Evolutionary conservation across 371 early-diverging fungal genomes (phyloP).

Genomic region (Rhizopus sp.): DNA sequence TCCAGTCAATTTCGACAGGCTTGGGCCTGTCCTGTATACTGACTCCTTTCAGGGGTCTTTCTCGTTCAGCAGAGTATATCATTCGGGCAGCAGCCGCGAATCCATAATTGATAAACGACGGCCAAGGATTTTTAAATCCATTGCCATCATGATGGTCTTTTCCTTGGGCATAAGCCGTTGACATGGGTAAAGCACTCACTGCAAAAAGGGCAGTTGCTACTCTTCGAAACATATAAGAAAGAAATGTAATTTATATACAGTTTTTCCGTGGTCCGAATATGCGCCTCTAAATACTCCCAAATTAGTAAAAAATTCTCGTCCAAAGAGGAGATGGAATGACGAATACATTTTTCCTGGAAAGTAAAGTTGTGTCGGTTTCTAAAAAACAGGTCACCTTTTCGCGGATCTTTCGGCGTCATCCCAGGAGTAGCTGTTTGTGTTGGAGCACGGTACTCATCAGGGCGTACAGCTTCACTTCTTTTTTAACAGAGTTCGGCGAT

Average conservation of each 20-base stretch:
- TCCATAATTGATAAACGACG: slow-evolving; percentile 18
- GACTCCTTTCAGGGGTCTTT: neutral
- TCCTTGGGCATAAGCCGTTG: slow-evolving; percentile 14
- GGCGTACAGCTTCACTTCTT: too few species aligned
- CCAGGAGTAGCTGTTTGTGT: too few species aligned
- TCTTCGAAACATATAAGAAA: slow-evolving; percentile 8
- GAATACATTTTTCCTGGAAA: too few species aligned
- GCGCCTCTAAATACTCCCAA: too few species aligned
- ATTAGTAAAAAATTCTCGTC: too few species aligned
- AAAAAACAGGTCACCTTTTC: too few species aligned
- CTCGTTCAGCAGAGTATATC: neutral
- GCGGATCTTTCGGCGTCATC: too few species aligned
- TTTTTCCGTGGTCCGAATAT: too few species aligned
- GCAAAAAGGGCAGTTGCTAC: slow-evolving; percentile 5
- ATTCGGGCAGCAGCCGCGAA: slow-evolving; percentile 2
- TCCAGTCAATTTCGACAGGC: slow-evolving; percentile 28
- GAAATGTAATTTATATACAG: neutral
- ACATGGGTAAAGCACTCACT: neutral
- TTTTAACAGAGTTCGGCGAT: too few species aligned
- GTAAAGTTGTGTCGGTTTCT: too few species aligned
- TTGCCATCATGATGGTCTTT: slow-evolving; percentile 22
- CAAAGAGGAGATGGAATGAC: too few species aligned
- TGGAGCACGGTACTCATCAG: too few species aligned
- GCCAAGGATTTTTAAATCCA: slow-evolving; percentile 26
- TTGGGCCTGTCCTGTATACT: slow-evolving; percentile 14